A percentile compares a stretch with the other conserved stretches of the same genome.
phyloP scores from a whole-genome alignment of 768 basidiomycete species.

The Podaxis sp. region DNA sequence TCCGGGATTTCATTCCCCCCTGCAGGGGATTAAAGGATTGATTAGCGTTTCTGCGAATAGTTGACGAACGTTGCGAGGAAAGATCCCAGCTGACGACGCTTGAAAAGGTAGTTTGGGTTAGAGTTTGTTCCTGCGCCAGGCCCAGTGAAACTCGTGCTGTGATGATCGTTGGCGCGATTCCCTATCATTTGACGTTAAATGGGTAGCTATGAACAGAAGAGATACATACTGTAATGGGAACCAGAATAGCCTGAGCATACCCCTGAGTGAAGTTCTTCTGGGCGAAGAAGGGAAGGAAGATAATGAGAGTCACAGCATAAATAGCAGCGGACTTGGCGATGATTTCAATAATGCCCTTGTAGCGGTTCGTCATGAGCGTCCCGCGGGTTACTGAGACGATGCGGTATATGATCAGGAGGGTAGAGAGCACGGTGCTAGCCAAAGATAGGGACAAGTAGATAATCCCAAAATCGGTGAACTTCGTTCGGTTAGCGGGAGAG shows the following conservation, averaged over 20 bases:
- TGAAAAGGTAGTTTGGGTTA: neutral
- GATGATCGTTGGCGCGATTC: constrained; percentile 4
- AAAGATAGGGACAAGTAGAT: constrained; percentile 3
- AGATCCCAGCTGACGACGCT: neutral
- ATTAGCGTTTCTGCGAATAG: neutral
- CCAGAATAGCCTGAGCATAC: constrained; percentile 5
- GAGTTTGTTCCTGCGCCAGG: neutral
- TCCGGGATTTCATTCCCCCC: neutral
- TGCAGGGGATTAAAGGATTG: no score
- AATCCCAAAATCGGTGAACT: neutral
- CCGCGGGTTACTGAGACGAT: neutral
- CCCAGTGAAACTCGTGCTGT: constrained; percentile 8
- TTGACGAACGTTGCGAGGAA: neutral
- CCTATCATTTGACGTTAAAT: neutral
- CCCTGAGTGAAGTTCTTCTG: constrained; percentile 5
- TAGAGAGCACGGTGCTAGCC: constrained; percentile 1
- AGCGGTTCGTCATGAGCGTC: neutral
- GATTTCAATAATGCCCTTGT: constrained; percentile 3
- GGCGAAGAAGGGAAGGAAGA: constrained; percentile 3
- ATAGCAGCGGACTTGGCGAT: constrained; percentile 6
- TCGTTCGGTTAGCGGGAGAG: neutral
- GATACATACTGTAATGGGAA: constrained; percentile 1
- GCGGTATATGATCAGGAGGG: neutral
- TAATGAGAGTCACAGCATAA: constrained; percentile 1
- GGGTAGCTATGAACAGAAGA: neutral